phyloP scores from a whole-genome alignment of 108 stramenopile species.

The Schizochytrium sp. region DNA sequence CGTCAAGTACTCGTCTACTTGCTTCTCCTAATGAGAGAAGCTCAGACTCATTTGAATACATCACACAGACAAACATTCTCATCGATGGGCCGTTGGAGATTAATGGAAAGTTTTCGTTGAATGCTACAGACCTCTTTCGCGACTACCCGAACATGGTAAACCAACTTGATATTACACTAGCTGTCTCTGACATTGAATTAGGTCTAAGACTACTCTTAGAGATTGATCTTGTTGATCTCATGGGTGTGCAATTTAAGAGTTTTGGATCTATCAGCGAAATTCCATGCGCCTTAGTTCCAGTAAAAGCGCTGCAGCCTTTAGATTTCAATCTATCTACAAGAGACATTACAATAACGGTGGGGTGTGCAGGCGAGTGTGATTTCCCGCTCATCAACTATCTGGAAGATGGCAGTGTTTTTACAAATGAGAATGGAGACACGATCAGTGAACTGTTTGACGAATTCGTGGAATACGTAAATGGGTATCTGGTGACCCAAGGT shows the following conservation, averaged over 20 bases:
- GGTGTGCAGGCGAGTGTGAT: conserved; percentile 22
- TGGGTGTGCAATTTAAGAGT: conserved; percentile 15
- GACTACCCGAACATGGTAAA: conserved; percentile 24
- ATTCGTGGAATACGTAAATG: conserved; percentile 13
- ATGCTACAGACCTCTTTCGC: conserved; percentile 36
- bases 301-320: background rate
- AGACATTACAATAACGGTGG: background rate
- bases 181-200: background rate
- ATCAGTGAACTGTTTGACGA: background rate
- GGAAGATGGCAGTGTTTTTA: background rate
- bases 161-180: background rate
- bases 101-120: background rate
- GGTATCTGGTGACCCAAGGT: background rate
- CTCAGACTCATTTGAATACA: background rate
- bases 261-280: background rate
- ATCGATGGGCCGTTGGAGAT: background rate
- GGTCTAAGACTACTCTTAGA: background rate
- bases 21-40: background rate
- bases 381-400: conserved; percentile 36
- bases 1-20: background rate
- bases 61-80: conserved; percentile 24
- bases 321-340: background rate
- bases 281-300: conserved; percentile 48
- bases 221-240: background rate
- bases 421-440: conserved; percentile 16